These are phyloP conservation scores for Fusarium bulbicola DNA, from an alignment of 2,329 filamentous ascomycete genomes.

Conservation along the genomic window DNA sequence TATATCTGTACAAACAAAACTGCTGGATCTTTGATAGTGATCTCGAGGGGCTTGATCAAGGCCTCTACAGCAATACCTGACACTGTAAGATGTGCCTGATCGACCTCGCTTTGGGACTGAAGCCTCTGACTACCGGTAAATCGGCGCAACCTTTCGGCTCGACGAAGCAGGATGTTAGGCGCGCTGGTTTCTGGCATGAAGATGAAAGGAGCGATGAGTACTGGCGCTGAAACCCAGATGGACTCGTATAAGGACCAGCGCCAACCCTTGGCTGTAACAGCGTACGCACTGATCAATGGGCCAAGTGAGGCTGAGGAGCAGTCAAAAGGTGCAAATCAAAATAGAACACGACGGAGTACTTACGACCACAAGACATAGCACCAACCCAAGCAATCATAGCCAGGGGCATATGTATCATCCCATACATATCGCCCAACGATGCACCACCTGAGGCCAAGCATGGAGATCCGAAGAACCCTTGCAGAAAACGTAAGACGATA, in stretches of 20 bases:
- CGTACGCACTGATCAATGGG: conserved; percentile 67
- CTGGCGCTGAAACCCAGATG: conserved; percentile 66
- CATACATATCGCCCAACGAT: conserved; percentile 59
- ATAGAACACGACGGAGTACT: accelerated
- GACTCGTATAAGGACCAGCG: conserved; percentile 72
- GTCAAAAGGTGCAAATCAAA: accelerated
- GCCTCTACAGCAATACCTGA: conserved; percentile 60
- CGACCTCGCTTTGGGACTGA: conserved; percentile 70
- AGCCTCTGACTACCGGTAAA: conserved; percentile 64
- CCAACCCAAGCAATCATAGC: conserved; percentile 14
- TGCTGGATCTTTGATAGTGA: conserved; percentile 68
- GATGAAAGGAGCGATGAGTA: conserved; percentile 67
- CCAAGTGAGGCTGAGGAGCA: conserved; percentile 59
- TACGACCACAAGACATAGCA: background rate
- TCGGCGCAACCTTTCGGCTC: conserved; percentile 64
- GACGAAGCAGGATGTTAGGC: conserved; percentile 67
- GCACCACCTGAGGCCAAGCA: conserved; percentile 68
- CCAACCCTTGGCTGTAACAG: conserved; percentile 65
- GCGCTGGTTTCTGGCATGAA: conserved; percentile 71
- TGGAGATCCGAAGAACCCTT: conserved; percentile 72
- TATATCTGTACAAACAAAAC: conserved; percentile 70
- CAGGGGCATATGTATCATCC: conserved; percentile 60
- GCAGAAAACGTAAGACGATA: conserved; percentile 70
- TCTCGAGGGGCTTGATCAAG: conserved; percentile 67
- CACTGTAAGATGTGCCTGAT: conserved; percentile 61